A percentile compares a stretch with the other conserved stretches of the same genome.
Evolutionary conservation across 192 early-diverging fungal species (phyloP).

Genomic region (Linnemannia schmuckeri): DNA sequence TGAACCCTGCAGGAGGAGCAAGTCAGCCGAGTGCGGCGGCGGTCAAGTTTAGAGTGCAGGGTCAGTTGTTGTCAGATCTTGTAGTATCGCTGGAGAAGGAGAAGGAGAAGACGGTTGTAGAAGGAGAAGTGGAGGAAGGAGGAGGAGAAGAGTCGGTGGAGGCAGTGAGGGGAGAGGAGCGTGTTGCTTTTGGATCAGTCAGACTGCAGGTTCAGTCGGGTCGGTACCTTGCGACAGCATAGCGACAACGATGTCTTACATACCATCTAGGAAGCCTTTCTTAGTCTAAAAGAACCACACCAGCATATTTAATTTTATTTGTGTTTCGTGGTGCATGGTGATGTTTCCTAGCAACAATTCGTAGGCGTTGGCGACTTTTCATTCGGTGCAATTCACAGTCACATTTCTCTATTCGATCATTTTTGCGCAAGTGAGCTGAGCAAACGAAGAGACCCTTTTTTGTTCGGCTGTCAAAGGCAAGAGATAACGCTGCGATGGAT

Average conservation of each 20-base stretch:
- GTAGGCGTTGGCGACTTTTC: neutral
- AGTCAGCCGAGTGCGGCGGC: slow-evolving; percentile 58
- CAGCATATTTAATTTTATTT: neutral
- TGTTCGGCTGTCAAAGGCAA: neutral
- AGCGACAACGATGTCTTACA: neutral
- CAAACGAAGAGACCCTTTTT: neutral
- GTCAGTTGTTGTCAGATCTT: slow-evolving; percentile 46
- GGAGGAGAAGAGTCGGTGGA: slow-evolving; percentile 4
- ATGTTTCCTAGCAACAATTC: neutral
- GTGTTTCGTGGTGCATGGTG: neutral
- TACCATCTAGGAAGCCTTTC: neutral
- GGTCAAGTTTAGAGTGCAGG: slow-evolving; percentile 56
- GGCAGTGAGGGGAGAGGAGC: neutral
- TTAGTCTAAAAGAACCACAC: neutral
- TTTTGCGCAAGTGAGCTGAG: neutral
- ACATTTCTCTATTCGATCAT: neutral
- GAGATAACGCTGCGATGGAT: neutral
- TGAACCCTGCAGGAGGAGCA: slow-evolving; percentile 51
- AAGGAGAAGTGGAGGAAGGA: neutral
- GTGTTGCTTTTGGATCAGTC: slow-evolving; percentile 36
- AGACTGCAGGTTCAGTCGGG: slow-evolving; percentile 57
- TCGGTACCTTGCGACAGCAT: slow-evolving; percentile 43
- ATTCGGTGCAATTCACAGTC: neutral
- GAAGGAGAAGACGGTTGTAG: neutral
- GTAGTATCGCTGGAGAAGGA: slow-evolving; percentile 28